Base-by-base conservation (phyloP, 192 early-diverging fungal species). In the Coemansia furcata region DNA sequence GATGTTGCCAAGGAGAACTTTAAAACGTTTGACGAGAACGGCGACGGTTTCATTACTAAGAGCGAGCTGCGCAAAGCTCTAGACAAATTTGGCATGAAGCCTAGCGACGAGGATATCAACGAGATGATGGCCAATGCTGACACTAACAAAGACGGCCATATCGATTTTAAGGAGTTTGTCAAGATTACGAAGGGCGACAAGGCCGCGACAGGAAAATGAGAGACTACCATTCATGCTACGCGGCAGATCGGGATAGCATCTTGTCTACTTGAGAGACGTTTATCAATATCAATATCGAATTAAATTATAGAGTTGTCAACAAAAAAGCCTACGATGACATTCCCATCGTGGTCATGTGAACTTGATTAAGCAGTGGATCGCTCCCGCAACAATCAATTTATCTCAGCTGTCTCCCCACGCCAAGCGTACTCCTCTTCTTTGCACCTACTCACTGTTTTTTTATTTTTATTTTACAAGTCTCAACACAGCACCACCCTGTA, bases 111-210 rank as follows among this genome's bases (percentile, higher is more conserved):
- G 57, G 91, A 95, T 66, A 60, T 93, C 9, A 82, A 91, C 60
- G 89, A 88, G 40, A 94, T 95, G 94, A 89, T 95, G 50, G 81
- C 84, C 37, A 89, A 89, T 69, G 91, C 90, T 6, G 91, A 95
- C 64, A 60, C 76, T 30, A 87, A 95, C 68, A 86, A 85, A 0
- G 90, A 91, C 69, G 85, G 87, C 15, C 80, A 78, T 33, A 78
- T 92, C 32, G 79, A 74, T 36, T 83, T 84, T 65, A 80, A 89
- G 6, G 84, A 88, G 67, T 91, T 91, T 72, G 76, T 78, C 44
- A 80, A 91, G 35, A 89, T 90, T 26, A 26, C 23, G 89, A 76
- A 63, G 0, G 21, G 21, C 62, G 19, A 21, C 46, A 23, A 23
- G 6, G 23, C n/a, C n/a, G n/a, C n/a, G n/a, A n/a, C n/a, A n/a